These are phyloP conservation scores for Blumeriella jaapii DNA, from an alignment of 2,329 filamentous ascomycete species.

Conservation along the genomic window DNA sequence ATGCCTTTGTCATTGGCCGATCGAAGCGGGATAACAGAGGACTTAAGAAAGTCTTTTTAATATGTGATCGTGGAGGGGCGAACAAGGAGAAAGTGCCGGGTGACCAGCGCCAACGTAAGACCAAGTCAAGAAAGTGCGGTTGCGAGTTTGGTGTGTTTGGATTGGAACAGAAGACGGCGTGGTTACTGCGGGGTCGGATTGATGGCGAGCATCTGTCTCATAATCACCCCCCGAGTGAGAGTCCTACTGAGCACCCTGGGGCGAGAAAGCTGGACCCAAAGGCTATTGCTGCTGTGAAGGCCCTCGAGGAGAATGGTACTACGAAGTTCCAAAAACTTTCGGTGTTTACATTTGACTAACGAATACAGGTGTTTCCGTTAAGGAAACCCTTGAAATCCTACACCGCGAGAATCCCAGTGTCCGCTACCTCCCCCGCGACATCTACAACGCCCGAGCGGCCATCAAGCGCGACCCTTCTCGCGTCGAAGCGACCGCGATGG, in stretches of 20 bases:
- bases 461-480: constrained; percentile 55
- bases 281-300: constrained; percentile 56
- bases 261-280: constrained; percentile 55
- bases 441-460: constrained; percentile 55
- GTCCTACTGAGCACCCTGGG: constrained; percentile 53
- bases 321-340: background rate
- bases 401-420: constrained; percentile 53
- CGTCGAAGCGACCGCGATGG: constrained; percentile 44
- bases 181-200: constrained; percentile 54
- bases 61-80: constrained; percentile 55
- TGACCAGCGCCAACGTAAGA: constrained; percentile 41
- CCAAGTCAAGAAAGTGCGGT: constrained; percentile 57
- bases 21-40: constrained; percentile 55
- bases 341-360: constrained; percentile 23
- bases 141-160: constrained; percentile 61
- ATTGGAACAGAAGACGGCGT: constrained; percentile 55
- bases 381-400: constrained; percentile 53
- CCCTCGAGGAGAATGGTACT: constrained; percentile 53
- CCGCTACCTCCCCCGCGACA: constrained; percentile 51
- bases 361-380: constrained; percentile 47
- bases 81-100: constrained; percentile 37
- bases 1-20: constrained; percentile 55
- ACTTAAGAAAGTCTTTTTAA: constrained; percentile 55
- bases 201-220: constrained; percentile 46
- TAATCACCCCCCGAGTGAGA: constrained; percentile 56